These are phyloP conservation scores for Curvularia spicifera DNA, from an alignment of 2,329 filamentous ascomycete species.

Conservation along the genomic window DNA sequence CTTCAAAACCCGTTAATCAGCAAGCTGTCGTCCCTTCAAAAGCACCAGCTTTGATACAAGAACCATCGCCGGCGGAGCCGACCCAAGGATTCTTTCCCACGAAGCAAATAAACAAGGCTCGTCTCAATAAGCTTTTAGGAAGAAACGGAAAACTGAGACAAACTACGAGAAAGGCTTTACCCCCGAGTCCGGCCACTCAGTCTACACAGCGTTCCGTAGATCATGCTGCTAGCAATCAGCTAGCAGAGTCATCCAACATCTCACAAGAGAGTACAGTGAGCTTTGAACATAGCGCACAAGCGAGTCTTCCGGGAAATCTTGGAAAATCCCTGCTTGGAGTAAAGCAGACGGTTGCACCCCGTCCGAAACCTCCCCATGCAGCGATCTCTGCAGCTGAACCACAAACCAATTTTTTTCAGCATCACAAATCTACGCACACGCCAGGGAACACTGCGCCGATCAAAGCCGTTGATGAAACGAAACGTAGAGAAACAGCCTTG, in stretches of 20 bases:
- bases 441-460: background rate
- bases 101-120: slow-evolving; percentile 12
- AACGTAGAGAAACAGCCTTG: no score
- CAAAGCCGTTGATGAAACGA: background rate
- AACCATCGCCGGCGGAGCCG: background rate
- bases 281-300: background rate
- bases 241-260: background rate
- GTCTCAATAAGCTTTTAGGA: slow-evolving; percentile 11
- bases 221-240: background rate
- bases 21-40: background rate
- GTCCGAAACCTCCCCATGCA: background rate
- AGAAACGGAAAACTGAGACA: background rate
- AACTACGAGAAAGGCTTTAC: background rate
- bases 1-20: background rate
- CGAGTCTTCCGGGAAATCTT: background rate
- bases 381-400: background rate
- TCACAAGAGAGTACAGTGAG: background rate
- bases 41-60: background rate
- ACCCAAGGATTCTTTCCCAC: background rate
- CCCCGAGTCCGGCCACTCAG: background rate
- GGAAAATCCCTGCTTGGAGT: background rate
- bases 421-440: background rate
- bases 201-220: background rate
- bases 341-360: background rate
- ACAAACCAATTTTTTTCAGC: background rate